Base-by-base conservation (phyloP, 352 stramenopile species). In the Pythium aphanidermatum region DNA sequence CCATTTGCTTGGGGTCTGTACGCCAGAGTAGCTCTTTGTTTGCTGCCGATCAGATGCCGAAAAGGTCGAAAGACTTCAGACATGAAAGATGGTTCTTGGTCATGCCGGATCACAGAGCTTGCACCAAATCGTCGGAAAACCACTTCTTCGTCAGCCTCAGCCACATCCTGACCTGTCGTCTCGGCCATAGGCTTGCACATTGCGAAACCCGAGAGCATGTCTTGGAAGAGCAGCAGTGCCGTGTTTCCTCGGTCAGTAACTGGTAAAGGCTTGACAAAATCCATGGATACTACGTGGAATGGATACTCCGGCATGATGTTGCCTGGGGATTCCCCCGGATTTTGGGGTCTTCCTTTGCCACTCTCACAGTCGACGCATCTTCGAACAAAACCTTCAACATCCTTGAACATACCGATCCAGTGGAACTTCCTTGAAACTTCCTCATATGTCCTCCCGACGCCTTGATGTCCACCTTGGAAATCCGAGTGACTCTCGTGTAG, bases 1-100 rank as follows among this genome's bases (percentile, higher is more conserved):
- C 65, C 58, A 23, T 75, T 75, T 1, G 51, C 61, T 30, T 69
- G 58, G 0, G 54, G 0, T 8, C 54, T 46, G 28, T 71, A 71
- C 2, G 58, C 38, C 4, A 74, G n/a, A 0, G 65, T 71, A 0
- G 57, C 61, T 4, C 54, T 38, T 24, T 67, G 57, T 0, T 27
- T 20, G 0, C 42, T 55, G 2, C 41, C 35, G 12, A 70, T 33
- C 48, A 74, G 65, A 0, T 54, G 25, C 3, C 31, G 12, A 23
- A 71, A 70, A 10, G 28, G 30, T 1, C 33, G 19, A 40, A 74
- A 70, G 0, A 68, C 49, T 5, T 52, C 45, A 17, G 48, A 54
- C 60, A 74, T 68, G 32, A 70, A 74, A 0, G 37, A 8, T 0
- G 51, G 53, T 11, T 70, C 60, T 1, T 53, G 56, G 19, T 70